Evolutionary conservation across 805 yeast genomes (phyloP), one percentile per base, ranked within the genome.

Genomic region (Nakazawaea ishiwadae): DNA sequence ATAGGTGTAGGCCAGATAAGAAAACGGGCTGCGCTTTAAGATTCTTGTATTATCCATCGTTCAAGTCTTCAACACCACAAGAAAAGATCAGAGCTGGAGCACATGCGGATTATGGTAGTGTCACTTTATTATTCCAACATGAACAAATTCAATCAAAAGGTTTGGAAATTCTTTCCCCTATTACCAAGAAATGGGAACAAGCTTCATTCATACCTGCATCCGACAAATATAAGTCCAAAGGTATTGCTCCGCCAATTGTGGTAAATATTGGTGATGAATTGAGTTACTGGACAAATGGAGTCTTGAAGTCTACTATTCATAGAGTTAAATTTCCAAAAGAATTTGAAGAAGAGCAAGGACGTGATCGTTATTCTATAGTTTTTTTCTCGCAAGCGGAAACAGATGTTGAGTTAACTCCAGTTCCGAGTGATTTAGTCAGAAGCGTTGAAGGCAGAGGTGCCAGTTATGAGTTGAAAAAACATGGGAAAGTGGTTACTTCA

Each of bases 21-120:
- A 55, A 57, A 7, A 74, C 83, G 17, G 84, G 85, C 11, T 67
- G 85, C 4, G 74, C 84, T 1, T 67, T 84, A 52, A 63, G 91
- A 52, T 65, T 84, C 50, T 61, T 84, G 37, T 83, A 79, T 52
- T 84, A 84, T 53, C 89, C 89, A 0, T 69, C 78, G 5, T 75
- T 71, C 41, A 66, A 67, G 42, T 51, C 60, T 2, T 51, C 59
- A 36, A 69, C 62, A 39, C 74, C 79, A 3, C 76, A 75, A 44
- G 68, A 74, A 11, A 66, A 63, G 11, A 69, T 80, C 39, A 65
- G 89, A 40, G 90, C 89, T 3, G 91, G 91, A 23, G 89, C 90
- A 3, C 91, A 84, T 50, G 82, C 91, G 1, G 91, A 84, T 54
- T 84, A 83, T 53, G 93, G 93, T 1, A 68, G 84, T 1, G 57